Evolutionary conservation across 176 grass and related monocot species (phyloP), one percentile per base, ranked within the genome.

Genomic region (Bonia amplexicaulis): DNA sequence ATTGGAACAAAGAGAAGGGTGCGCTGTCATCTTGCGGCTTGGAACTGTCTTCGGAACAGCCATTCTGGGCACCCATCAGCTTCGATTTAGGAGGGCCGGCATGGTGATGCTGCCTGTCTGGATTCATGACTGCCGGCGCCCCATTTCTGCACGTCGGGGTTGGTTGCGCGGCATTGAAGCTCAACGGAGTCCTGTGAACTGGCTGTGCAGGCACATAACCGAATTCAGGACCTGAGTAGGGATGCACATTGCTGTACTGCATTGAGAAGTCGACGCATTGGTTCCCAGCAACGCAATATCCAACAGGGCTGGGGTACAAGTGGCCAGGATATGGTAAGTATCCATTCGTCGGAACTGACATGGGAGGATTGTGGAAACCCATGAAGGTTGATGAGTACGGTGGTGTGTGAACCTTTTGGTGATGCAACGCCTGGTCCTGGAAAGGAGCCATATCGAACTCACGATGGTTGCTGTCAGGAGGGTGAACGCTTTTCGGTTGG

Each of bases 1-100:
- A 97, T 29, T 97, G 94, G 76, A 97, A 97, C 70, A 97, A 80
- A 13, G 94, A 97, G 75, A 97, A 97, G 10, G 89, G 87, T 14
- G 82, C 53, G 40, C 37, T 26, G 8, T 74, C 85, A 52, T 66
- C 79, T n/a, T 87, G 60, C 9, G 23, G 55, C 63, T 82, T 78
- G 31, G 67, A 31, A 20, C 40, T 70, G 54, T 78, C 72, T 74
- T 79, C 84, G 11, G 57, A 23, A 78, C 57, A 77, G 70, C 31
- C 60, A 31, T 65, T 87, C 76, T 87, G 66, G 27, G 10, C 9
- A 4, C 12, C 77, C 41, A 25, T n/a, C 40, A 45, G 13, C 37
- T 80, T 64, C 35, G 76, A 42, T 54, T 73, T 82, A 47, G 85
- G 75, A 23, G 66, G 12, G 27, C 52, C 26, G 12, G 60, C 39